Evolutionary conservation across 805 yeast species (phyloP).

Genomic region (Starmerella lactis-condensi): DNA sequence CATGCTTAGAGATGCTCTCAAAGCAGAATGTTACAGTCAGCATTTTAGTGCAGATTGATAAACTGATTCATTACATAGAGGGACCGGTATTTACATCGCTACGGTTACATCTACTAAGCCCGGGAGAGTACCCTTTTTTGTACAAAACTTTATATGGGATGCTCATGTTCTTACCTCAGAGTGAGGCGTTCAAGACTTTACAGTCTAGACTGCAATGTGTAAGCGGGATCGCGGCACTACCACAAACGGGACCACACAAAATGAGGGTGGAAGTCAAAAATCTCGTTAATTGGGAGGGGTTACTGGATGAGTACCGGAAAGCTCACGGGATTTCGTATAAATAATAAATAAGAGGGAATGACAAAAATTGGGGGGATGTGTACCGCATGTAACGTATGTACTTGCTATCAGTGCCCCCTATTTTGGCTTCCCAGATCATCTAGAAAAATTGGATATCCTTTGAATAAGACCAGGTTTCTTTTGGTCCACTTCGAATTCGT

Average conservation of each 20-base stretch:
- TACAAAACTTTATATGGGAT: slow-evolving; percentile 82
- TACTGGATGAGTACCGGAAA: slow-evolving; percentile 31
- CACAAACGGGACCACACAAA: slow-evolving; percentile 16
- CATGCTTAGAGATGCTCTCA: slow-evolving; percentile 62
- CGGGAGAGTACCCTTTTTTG: slow-evolving; percentile 59
- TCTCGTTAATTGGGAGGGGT: slow-evolving; percentile 25
- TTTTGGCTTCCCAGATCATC: background rate
- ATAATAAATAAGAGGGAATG: background rate
- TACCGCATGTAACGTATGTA: background rate
- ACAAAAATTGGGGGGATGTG: background rate
- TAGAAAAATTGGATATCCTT: slow-evolving; percentile 2
- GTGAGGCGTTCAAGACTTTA: slow-evolving; percentile 68
- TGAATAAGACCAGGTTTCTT: slow-evolving; percentile 12
- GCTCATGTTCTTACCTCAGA: slow-evolving; percentile 84
- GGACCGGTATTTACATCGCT: slow-evolving; percentile 80
- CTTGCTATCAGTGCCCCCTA: too few species aligned
- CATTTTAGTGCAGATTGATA: slow-evolving; percentile 69
- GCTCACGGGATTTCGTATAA: slow-evolving; percentile 23
- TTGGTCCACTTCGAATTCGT: slow-evolving; percentile 15
- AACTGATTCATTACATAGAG: slow-evolving; percentile 74
- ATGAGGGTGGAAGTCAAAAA: slow-evolving; percentile 8
- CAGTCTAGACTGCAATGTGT: slow-evolving; percentile 56
- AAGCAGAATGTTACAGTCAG: slow-evolving; percentile 66
- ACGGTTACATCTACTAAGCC: slow-evolving; percentile 75
- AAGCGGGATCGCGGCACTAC: slow-evolving; percentile 23